Conservation (phyloP, 1,139 yeast genomes). For the Candida pseudoviswanathii region DNA sequence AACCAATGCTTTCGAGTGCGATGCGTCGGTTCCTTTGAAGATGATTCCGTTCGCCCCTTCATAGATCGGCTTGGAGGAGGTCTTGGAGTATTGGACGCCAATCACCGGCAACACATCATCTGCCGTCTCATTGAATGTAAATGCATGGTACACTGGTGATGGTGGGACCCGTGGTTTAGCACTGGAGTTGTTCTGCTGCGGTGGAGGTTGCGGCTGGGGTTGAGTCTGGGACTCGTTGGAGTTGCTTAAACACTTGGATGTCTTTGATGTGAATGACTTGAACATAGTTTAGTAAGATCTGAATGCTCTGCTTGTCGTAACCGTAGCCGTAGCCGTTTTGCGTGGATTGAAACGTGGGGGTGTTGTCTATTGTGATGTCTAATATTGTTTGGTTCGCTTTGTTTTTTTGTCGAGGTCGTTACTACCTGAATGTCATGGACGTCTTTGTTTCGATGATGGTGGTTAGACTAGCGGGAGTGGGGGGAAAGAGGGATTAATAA, state of each 20-base stretch:
- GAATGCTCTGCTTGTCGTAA: background rate
- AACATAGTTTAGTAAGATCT: background rate
- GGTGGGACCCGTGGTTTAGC: background rate
- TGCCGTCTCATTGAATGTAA: conserved; percentile 1
- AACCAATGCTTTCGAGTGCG: conserved; percentile 23
- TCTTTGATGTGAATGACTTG: background rate
- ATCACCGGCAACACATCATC: conserved; percentile 10
- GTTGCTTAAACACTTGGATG: background rate
- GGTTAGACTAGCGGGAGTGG: background rate
- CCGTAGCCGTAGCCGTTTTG: no score
- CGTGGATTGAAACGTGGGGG: background rate
- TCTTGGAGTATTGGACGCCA: conserved; percentile 25
- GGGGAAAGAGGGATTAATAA: background rate
- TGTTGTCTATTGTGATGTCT: background rate
- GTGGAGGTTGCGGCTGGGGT: background rate
- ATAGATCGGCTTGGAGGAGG: conserved; percentile 33
- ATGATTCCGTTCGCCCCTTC: conserved; percentile 51
- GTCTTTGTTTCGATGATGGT: background rate
- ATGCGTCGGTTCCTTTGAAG: conserved; percentile 31
- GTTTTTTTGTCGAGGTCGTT: background rate
- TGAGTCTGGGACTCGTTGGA: background rate
- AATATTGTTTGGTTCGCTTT: background rate
- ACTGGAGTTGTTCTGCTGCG: background rate
- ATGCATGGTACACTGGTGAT: background rate
- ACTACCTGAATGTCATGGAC: background rate